A percentile compares a stretch with the other conserved stretches of the same genome.
Conservation (phyloP, 2,329 filamentous ascomycete species). For the Scortechinia acanthostroma region DNA sequence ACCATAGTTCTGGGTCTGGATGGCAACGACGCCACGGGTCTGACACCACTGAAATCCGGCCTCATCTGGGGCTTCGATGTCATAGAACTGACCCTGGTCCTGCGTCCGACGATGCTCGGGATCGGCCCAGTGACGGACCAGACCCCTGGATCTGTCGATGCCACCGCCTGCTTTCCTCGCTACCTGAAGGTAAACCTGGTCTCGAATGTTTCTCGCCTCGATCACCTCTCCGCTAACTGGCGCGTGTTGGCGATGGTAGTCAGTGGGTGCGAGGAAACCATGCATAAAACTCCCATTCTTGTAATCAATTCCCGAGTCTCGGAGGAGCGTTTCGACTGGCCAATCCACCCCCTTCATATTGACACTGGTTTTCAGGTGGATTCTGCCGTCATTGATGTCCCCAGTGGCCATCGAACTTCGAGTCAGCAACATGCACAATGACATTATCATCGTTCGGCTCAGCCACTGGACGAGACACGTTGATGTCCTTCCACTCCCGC, state of each 20-base stretch:
- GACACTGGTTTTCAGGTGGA: too few relatives aligned
- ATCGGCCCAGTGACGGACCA: too few relatives aligned
- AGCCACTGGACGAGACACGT: constrained; percentile 42
- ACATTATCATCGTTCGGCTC: constrained; percentile 34
- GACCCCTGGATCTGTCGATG: too few relatives aligned
- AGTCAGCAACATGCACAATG: constrained; percentile 49
- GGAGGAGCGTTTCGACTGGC: too few relatives aligned
- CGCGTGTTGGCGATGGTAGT: constrained; percentile 56
- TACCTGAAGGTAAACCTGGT: constrained; percentile 57
- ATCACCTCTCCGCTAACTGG: constrained; percentile 46
- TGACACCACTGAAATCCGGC: constrained; percentile 64
- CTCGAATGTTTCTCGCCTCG: constrained; percentile 38
- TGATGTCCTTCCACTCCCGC: too few relatives aligned
- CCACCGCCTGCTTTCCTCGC: too few relatives aligned
- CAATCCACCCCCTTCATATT: too few relatives aligned
- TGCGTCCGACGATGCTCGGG: constrained; percentile 16
- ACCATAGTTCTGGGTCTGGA: constrained; percentile 68
- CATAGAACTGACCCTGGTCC: not conserved
- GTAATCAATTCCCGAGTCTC: too few relatives aligned
- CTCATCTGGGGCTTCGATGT: constrained; percentile 42
- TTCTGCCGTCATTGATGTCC: too few relatives aligned
- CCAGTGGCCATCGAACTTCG: constrained; percentile 38
- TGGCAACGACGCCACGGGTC: constrained; percentile 62
- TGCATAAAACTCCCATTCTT: too few relatives aligned
- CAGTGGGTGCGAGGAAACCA: constrained; percentile 40